Conservation (phyloP, 2,329 filamentous ascomycete species). For the Sclerotinia glacialis region DNA sequence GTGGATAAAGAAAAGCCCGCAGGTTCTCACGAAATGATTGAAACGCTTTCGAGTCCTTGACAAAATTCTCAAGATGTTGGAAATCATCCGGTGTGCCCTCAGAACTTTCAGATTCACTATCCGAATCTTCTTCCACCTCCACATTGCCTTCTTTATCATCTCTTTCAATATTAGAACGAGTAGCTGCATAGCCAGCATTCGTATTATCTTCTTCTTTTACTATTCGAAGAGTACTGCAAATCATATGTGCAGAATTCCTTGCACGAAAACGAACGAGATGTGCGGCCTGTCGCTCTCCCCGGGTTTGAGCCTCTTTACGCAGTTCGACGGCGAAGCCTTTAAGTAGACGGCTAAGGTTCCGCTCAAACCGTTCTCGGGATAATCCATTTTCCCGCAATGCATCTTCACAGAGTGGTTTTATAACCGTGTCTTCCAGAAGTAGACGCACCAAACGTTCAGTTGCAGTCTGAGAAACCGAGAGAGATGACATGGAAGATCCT, state of each 20-base stretch:
- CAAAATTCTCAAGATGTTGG: conserved; percentile 22
- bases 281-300: conserved; percentile 21
- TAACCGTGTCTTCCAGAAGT: conserved; percentile 19
- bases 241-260: conserved; percentile 25
- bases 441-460: conserved; percentile 25
- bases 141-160: not conserved
- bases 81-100: conserved; percentile 11
- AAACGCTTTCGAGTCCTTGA: conserved; percentile 24
- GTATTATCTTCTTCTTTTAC: not conserved
- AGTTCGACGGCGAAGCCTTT: conserved; percentile 23
- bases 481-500: conserved; percentile 25
- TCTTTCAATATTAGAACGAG: not conserved
- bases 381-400: conserved; percentile 6
- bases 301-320: conserved; percentile 22
- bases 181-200: not conserved
- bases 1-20: conserved; percentile 18
- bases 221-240: conserved; percentile 21
- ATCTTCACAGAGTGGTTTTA: conserved; percentile 19
- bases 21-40: conserved; percentile 16
- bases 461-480: conserved; percentile 10
- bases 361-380: conserved; percentile 23
- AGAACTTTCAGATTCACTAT: conserved; percentile 13
- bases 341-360: conserved; percentile 23
- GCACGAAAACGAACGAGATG: conserved; percentile 25
- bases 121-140: not conserved